Conservation (phyloP, 2,329 filamentous ascomycete genomes). For the Bisporella sp. region DNA sequence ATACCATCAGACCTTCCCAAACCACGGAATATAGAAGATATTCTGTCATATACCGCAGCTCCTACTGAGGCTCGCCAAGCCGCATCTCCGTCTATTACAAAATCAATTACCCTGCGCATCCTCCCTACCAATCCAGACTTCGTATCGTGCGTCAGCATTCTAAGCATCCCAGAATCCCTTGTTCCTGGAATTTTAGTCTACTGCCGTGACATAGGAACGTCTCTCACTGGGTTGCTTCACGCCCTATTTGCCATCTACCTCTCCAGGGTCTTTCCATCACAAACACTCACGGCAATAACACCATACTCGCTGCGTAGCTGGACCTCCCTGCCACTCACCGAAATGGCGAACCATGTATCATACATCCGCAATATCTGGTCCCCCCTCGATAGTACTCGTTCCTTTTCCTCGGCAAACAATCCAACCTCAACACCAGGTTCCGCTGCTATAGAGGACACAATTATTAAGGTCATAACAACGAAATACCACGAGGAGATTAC, state of each 20-base stretch:
- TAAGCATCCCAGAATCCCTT: conserved; percentile 1
- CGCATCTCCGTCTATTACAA: neutral
- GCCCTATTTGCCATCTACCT: conserved; percentile 13
- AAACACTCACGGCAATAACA: too few relatives aligned
- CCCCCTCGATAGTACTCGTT: neutral
- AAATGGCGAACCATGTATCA: too few relatives aligned
- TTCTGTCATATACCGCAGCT: neutral
- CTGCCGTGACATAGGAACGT: conserved; percentile 3
- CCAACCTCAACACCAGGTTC: conserved; percentile 13
- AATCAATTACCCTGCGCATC: neutral
- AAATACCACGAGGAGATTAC: too few relatives aligned
- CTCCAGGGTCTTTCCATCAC: neutral
- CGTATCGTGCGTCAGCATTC: neutral
- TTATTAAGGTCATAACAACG: too few relatives aligned
- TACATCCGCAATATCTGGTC: neutral
- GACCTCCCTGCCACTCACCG: too few relatives aligned
- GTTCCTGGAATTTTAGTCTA: conserved; percentile 7
- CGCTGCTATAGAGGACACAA: conserved; percentile 6
- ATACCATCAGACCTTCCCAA: conserved; percentile 1
- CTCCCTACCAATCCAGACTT: neutral
- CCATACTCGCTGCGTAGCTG: too few relatives aligned
- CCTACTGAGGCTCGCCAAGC: neutral
- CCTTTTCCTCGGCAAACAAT: neutral
- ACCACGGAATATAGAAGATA: neutral
- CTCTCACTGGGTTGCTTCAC: conserved; percentile 18